Evolutionary conservation across 176 grass and related monocot species (phyloP).

Genomic region (Aegilops tauschii): DNA sequence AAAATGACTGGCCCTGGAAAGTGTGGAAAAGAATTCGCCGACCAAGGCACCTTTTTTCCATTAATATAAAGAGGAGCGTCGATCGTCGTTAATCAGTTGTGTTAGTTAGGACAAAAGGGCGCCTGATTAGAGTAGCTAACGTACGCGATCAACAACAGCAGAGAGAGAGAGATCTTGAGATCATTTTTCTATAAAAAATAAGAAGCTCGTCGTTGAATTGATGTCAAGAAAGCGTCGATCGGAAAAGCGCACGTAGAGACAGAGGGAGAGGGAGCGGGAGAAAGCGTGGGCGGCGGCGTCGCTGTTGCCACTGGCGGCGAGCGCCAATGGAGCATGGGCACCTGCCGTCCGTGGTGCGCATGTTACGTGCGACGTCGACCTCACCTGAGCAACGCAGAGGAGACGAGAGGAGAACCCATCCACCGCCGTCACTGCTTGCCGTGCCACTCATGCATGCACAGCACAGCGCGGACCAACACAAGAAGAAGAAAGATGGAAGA

Average conservation of each 20-base stretch:
- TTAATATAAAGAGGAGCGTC: neutral
- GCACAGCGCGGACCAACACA: neutral
- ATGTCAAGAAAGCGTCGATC: neutral
- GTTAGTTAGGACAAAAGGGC: neutral
- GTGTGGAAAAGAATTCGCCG: neutral
- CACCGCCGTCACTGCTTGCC: neutral
- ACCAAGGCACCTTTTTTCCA: neutral
- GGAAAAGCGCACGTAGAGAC: neutral
- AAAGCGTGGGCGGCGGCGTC: constrained; percentile 47
- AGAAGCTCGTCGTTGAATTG: neutral
- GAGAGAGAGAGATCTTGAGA: neutral
- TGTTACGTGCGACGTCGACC: constrained; percentile 18
- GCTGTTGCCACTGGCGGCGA: neutral
- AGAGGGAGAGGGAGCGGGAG: neutral
- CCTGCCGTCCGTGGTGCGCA: constrained; percentile 15
- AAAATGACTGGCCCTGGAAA: constrained; percentile 13
- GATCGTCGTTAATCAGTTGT: neutral
- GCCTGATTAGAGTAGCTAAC: neutral
- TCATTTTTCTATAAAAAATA: neutral
- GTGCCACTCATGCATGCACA: neutral
- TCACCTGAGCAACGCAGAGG: too few relatives aligned
- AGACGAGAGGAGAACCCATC: neutral
- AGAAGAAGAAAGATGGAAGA: neutral
- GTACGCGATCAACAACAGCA: neutral
- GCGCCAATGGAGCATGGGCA: constrained; percentile 26